A percentile compares a stretch with the other conserved stretches of the same genome.
These are phyloP conservation scores for Acacia confusa DNA, from an alignment of 306 rosid species.

Conservation along the genomic window DNA sequence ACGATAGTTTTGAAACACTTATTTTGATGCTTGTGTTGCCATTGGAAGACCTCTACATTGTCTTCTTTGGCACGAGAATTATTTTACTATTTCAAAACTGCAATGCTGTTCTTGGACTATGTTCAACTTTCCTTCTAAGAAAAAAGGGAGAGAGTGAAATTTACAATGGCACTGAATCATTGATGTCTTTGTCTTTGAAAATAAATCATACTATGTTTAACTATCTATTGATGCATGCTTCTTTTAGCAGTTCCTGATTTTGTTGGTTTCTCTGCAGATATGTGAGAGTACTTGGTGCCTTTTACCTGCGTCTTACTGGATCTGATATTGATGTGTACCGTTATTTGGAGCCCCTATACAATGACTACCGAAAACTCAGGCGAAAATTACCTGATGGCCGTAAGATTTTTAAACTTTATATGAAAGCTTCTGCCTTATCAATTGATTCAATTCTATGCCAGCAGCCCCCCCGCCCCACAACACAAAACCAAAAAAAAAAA, in stretches of 20 bases:
- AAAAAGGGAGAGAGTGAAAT: neutral
- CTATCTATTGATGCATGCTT: neutral
- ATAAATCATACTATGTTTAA: too few species aligned
- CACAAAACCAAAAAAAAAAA: too few species aligned
- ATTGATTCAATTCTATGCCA: neutral
- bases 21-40: neutral
- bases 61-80: neutral
- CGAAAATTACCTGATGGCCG: slow-evolving; percentile 75
- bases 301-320: slow-evolving; percentile 90
- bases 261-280: slow-evolving; percentile 47
- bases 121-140: neutral
- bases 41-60: neutral
- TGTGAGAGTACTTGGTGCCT: slow-evolving; percentile 91
- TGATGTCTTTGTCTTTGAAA: neutral
- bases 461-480: neutral
- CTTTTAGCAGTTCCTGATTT: neutral
- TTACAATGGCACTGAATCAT: neutral
- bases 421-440: neutral
- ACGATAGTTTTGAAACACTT: neutral
- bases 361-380: slow-evolving; percentile 82
- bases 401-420: slow-evolving; percentile 39
- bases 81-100: neutral
- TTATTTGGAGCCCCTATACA: slow-evolving; percentile 87
- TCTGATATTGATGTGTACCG: slow-evolving; percentile 81
- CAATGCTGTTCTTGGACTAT: neutral